Percentiles rank a stretch among this genome's conserved stretches.
These are phyloP conservation scores for Pythium phragmiticola DNA, from an alignment of 352 stramenopile genomes.

Conservation along the genomic window DNA sequence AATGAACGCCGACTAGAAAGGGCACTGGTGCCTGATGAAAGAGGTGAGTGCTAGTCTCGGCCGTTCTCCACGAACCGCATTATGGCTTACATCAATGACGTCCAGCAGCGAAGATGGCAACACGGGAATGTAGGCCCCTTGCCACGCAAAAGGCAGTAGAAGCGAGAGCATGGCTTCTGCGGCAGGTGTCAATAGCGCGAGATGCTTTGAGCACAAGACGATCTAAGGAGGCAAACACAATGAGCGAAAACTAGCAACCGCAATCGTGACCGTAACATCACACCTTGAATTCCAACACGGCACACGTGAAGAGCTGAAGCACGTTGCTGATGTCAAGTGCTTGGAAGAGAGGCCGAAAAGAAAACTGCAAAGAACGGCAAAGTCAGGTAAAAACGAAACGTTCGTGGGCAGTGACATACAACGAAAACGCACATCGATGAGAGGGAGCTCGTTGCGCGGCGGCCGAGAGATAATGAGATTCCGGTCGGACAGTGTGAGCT, in stretches of 20 bases:
- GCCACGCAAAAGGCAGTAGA: conserved; percentile 93
- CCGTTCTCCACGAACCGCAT: background rate
- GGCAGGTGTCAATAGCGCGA: conserved; percentile 88
- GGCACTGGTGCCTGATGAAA: conserved; percentile 85
- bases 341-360: conserved; percentile 92
- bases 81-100: conserved; percentile 85
- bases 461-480: conserved; percentile 86
- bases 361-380: conserved; percentile 61
- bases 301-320: conserved; percentile 86
- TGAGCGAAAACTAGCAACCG: background rate
- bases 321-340: conserved; percentile 91
- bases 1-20: conserved; percentile 92
- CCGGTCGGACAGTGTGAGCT: conserved; percentile 85
- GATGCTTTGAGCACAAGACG: conserved; percentile 89
- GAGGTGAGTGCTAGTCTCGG: background rate
- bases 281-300: conserved; percentile 90
- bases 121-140: conserved; percentile 94
- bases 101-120: conserved; percentile 91
- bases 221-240: conserved; percentile 43
- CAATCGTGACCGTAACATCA: background rate
- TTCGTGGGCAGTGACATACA: background rate
- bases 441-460: conserved; percentile 89
- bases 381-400: background rate
- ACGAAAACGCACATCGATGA: conserved; percentile 73
- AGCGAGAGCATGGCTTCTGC: conserved; percentile 90